Base-by-base conservation (phyloP, 1,284 basidiomycete genomes). In the Sanghuangporus sanghuang region DNA sequence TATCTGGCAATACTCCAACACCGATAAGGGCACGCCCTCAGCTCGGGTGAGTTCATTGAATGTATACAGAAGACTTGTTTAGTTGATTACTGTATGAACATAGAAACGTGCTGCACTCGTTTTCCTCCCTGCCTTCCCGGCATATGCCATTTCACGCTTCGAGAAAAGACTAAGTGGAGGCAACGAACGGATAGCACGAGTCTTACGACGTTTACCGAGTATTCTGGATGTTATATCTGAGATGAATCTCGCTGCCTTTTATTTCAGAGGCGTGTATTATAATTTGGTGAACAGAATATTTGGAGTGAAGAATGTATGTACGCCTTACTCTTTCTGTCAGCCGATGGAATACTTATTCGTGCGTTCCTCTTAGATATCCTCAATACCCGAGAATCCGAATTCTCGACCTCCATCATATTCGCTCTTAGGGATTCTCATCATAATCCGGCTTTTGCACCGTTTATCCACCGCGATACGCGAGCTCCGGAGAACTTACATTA, bases 381-480 rank as follows among this genome's bases (percentile, higher is more conserved):
- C 85, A 62, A 78, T 83, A 69, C 86, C 88, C 1, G 81, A 85
- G 67, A 81, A 90, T 66, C 89, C 90, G 5, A 86, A 92, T 71
- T 77, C 79, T 9, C 82, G 85, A 61, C 85, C 89, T 6, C 89
- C 93, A 4, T 93, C 93, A 18, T 96, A 95, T 73, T 90, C 93
- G 35, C 77, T 95, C 6, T 80, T 96, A 4, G 94, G 93, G 6
- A 75, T 95, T 40, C 78, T 96, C 58, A 83, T 95, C 59, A 77
- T 80, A 27, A 73, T 92, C 35, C 83, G 93, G 48, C 79, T 96
- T 1, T 67, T 90, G 3, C 81, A 92, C 72, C 85, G 90, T 5
- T 73, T 90, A 3, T 64, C 84, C 18, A 74, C 71, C 8, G 78
- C 54, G 14, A 40, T 64, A 14, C 59, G 63, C 16, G 50, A 53